Base-by-base conservation (phyloP, 257 asterid species). In the Fraxinus quadrangulata region DNA sequence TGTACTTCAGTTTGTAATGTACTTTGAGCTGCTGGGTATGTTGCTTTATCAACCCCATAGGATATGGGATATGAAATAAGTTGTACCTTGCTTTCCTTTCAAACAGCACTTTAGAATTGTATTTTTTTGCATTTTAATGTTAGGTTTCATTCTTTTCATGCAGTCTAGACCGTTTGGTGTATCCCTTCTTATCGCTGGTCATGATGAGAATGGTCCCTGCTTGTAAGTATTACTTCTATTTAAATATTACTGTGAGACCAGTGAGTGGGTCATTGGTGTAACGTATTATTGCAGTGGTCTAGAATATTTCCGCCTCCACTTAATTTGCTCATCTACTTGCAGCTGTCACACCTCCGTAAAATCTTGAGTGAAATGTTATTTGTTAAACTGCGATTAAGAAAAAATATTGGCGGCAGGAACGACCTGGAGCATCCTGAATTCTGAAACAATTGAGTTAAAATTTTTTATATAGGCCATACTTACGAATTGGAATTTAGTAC, bases 191-290 rank as follows among this genome's bases (percentile, higher is more conserved):
- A 75, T 75, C 34, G 78, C 72, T 36, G 78, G 78, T 40, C 78
- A 75, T 63, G 78, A 75, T 9, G 78, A 75, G 78, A 59, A 75
- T 37, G 78, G 73, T 34, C 73, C 73, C 51, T 33, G 30, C 73
- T 34, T 70, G 73, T 70, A 85, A 93, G 97, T 83, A 71, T n/a
- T 61, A 75, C 71, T 69, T 66, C 21, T 37, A 17, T 11, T 78
- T 78, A 26, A 63, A 2, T 23, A 11, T 26, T 23, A 17, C 34
- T 10, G 10, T 24, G 69, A 23, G 34, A 26, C 17, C 0, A 2
- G 1, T 24, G 6, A 2, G 7, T 63, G 14, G 49, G 3, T 40
- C 49, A 40, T 11, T 63, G 31, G 16, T 2, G 69, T 13, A 69
- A 47, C 72, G 67, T 54, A 30, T 24, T 75, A 31, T 31, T 31